Percentiles rank a stretch among this genome's conserved stretches.
These are phyloP conservation scores for Hysterium pulicare DNA, from an alignment of 2,329 filamentous ascomycete species.

Conservation along the genomic window DNA sequence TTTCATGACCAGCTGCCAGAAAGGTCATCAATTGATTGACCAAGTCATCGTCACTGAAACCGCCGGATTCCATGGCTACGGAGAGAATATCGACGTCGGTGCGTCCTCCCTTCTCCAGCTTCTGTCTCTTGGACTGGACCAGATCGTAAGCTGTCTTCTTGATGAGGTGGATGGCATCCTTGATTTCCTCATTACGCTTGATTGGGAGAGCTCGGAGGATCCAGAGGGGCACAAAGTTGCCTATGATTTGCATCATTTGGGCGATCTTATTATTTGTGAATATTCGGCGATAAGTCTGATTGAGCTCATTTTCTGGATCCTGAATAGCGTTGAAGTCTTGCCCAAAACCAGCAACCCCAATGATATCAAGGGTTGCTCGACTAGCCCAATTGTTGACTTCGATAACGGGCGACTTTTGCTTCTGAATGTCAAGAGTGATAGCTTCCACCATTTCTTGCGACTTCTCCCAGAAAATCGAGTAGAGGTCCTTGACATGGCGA, in stretches of 20 bases:
- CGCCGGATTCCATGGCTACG: constrained; percentile 72
- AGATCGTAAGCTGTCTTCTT: constrained; percentile 65
- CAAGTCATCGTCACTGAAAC: constrained; percentile 75
- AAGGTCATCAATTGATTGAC: constrained; percentile 90
- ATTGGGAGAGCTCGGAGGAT: constrained; percentile 64
- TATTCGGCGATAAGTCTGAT: constrained; percentile 50
- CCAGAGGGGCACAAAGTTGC: constrained; percentile 61
- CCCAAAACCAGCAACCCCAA: constrained; percentile 56
- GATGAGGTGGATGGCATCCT: constrained; percentile 33
- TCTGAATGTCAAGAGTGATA: constrained; percentile 24
- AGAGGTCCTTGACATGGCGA: constrained; percentile 50
- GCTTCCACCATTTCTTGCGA: constrained; percentile 40
- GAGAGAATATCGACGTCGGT: constrained; percentile 72
- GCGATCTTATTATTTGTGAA: constrained; percentile 50
- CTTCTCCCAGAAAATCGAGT: constrained; percentile 50
- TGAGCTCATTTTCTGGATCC: constrained; percentile 52
- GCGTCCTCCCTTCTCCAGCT: constrained; percentile 46
- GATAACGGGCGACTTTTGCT: constrained; percentile 33
- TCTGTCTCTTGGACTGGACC: constrained; percentile 66
- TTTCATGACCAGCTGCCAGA: constrained; percentile 66
- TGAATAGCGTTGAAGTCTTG: constrained; percentile 54
- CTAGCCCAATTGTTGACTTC: constrained; percentile 47
- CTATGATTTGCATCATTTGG: constrained; percentile 56
- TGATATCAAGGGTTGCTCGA: constrained; percentile 57
- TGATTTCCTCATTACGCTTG: constrained; percentile 57